Evolutionary conservation across 768 basidiomycete species (phyloP), one percentile per base, ranked within the genome.

Genomic region (Leccinum ochraceum): DNA sequence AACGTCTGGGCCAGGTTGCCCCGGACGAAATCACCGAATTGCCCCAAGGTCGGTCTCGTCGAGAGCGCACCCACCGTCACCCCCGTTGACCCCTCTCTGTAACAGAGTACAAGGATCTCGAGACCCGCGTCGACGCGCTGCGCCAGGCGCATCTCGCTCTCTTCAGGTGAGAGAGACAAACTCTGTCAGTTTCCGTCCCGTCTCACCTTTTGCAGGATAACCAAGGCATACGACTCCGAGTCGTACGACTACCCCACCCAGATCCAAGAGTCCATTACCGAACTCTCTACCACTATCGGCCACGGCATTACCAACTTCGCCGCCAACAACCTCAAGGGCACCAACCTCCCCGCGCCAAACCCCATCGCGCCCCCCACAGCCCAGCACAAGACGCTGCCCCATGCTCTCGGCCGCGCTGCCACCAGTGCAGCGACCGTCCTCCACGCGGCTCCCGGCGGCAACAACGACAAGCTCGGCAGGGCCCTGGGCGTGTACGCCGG

Each of bases 61-160:
- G 13, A 34, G n/a, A 53, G 8, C 1, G 13, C 32, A 3, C 53
- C 0, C 36, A 14, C 13, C 4, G 9, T 44, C 10, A 0, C 42
- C 39, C 0, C 11, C n/a, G 20, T 34, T 20, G 30, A 53, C 30
- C 9, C 34, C 2, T 24, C 36, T 20, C 44, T 44, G 24, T 63
- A n/a, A 30, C 79, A 92, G 96, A 99, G 75, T 99, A 98, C 83
- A 95, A 89, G 69, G 93, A 96, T 71, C 86, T 99, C 65, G 97
- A 99, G 76, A 81, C 88, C 51, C 89, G 94, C 58, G 97, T 98
- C 44, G 97, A 99, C 76, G 94, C 93, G 32, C 85, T 99, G 56
- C 85, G 87, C 65, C 78, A 82, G 50, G 89, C 92, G 5, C 94
- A 96, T 71, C 70, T 89, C 56, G 71, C 82, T 3, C 63, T 98